phyloP scores from a whole-genome alignment of 345 rosid genomes.

The Punica granatum region DNA sequence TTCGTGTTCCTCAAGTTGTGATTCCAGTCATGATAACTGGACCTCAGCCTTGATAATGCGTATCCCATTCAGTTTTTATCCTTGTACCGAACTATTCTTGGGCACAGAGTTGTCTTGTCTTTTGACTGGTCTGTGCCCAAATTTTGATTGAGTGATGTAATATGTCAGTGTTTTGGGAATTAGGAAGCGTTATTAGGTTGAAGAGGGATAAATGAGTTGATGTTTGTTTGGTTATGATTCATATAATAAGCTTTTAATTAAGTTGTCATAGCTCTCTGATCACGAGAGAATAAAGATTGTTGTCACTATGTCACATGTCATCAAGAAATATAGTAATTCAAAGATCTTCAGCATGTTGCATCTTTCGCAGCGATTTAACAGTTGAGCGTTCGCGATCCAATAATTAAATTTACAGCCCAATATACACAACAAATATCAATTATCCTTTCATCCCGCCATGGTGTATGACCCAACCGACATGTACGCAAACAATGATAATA shows the following conservation, averaged over 20 bases:
- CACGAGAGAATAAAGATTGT: too few species aligned
- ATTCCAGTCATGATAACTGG: not conserved
- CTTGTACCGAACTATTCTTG: not conserved
- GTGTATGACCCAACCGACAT: too few species aligned
- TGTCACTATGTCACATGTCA: too few species aligned
- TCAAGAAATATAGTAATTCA: too few species aligned
- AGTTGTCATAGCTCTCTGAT: not conserved
- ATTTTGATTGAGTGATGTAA: not conserved
- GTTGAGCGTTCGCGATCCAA: too few species aligned
- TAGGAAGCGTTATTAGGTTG: not conserved
- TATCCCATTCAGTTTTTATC: not conserved
- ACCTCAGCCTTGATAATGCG: not conserved
- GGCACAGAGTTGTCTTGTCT: not conserved
- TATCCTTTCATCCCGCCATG: too few species aligned
- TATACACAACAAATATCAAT: too few species aligned
- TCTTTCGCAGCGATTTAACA: too few species aligned
- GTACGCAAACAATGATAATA: too few species aligned
- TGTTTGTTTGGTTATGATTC: not conserved
- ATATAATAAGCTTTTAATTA: not conserved
- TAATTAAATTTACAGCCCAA: too few species aligned
- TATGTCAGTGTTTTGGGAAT: not conserved
- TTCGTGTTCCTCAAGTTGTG: conserved; percentile 73
- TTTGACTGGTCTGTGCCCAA: not conserved
- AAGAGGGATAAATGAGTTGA: not conserved
- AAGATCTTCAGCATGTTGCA: too few species aligned